phyloP scores from a whole-genome alignment of 257 asterid genomes.

The Fraxinus americana region DNA sequence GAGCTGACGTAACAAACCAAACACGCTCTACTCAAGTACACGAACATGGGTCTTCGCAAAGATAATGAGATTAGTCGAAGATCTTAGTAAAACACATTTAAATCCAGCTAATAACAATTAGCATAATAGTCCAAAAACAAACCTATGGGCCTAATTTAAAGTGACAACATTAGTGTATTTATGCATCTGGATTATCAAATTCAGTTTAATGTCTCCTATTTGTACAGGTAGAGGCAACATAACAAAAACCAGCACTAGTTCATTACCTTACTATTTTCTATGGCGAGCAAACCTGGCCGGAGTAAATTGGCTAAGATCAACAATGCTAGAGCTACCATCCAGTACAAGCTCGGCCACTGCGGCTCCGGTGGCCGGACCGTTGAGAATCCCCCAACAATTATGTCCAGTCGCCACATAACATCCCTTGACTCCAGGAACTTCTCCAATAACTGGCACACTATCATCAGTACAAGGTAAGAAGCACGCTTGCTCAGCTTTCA shows the following conservation, averaged over 20 bases:
- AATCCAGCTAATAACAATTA: too few relatives aligned
- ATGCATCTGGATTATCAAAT: background rate
- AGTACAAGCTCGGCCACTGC: constrained; percentile 78
- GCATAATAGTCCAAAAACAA: background rate
- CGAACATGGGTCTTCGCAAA: background rate
- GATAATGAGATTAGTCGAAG: background rate
- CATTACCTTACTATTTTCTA: constrained; percentile 17
- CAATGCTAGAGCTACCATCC: constrained; percentile 52
- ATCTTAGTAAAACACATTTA: background rate
- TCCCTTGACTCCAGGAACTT: constrained; percentile 72
- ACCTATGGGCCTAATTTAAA: background rate
- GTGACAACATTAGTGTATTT: background rate
- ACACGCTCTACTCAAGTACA: background rate
- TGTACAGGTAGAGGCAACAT: background rate
- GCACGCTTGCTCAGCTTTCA: constrained; percentile 90
- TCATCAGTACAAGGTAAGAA: constrained; percentile 85
- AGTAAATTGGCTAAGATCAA: constrained; percentile 61
- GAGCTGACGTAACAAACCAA: background rate
- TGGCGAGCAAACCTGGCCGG: constrained; percentile 56
- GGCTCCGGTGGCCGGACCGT: constrained; percentile 94
- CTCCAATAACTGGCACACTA: constrained; percentile 73
- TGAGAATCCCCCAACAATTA: constrained; percentile 94
- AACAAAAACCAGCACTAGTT: background rate
- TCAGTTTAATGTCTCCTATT: background rate
- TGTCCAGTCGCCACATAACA: constrained; percentile 88